Evolutionary conservation across 495 filamentous ascomycete genomes (phyloP), one percentile per base, ranked within the genome.

Genomic region (Cladorrhinum samala): DNA sequence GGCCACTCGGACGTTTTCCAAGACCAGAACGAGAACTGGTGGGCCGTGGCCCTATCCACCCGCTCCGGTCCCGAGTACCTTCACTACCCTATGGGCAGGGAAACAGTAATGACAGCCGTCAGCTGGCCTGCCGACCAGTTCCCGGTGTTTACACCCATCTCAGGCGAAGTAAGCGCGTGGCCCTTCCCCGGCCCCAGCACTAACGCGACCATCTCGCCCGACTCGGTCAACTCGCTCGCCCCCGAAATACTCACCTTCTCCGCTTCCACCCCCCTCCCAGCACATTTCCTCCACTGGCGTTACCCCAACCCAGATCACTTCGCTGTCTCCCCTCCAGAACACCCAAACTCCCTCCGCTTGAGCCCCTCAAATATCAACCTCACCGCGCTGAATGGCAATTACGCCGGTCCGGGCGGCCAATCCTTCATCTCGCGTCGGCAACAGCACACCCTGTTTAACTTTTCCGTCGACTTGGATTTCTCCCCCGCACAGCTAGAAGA

Each of bases 1-100:
- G 77, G 77, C 11, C 77, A 81, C 46, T 70, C 71, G 1, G 77
- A 79, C 46, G 47, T 75, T 7, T 72, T 79, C 59, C 70, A 81
- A 47, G 81, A 84, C 55, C 52, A 51, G 2, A 13, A 59, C 1
- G 77, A 72, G 0, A 71, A 78, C 52, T 86, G 81, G 81, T 74
- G 71, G 71, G 68, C 61, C 2, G 68, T 72, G 14, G 72, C 70
- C 4, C 60, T 74, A 17, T 71, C 76, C 3, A 78, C 74, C 1
- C 70, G 82, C 38, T 73, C 72, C 14, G 72, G 72, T 0, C 66
- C 72, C 0, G 65, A 66, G 19, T 75, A 70, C 27, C 41, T 71
- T n/a, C 70, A 75, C 40, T 82, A 76, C 50, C 78, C 79, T 20
- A 82, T 85, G 80, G 81, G 79, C 19, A 63, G 82, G 0, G 83